Percentiles rank a stretch among this genome's conserved stretches.
These are phyloP conservation scores for Daldinia concentrica DNA, from an alignment of 495 filamentous ascomycete species.

Conservation along the genomic window DNA sequence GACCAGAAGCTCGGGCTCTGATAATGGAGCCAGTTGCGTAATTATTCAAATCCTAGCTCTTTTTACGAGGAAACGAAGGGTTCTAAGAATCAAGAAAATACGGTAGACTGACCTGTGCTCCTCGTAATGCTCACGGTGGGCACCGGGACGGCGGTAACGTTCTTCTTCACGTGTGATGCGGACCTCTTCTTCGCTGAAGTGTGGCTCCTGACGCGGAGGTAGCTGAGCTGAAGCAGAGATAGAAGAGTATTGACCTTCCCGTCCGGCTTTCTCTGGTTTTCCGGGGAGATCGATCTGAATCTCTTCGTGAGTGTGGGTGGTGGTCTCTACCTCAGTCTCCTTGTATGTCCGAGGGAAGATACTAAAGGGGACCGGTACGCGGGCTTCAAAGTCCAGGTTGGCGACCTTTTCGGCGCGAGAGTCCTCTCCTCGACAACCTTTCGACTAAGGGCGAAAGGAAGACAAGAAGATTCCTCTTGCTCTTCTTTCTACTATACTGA, in stretches of 20 bases:
- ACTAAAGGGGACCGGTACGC: slow-evolving; percentile 98
- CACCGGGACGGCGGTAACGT: slow-evolving; percentile 69
- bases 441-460: slow-evolving; percentile 89
- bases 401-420: slow-evolving; percentile 74
- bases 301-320: slow-evolving; percentile 82
- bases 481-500: slow-evolving; percentile 62
- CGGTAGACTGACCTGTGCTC: slow-evolving; percentile 54
- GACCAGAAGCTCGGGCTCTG: background rate
- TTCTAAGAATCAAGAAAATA: background rate
- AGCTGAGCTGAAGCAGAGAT: slow-evolving; percentile 66
- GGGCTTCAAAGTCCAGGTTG: slow-evolving; percentile 99
- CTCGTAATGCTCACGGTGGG: slow-evolving; percentile 63
- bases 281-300: slow-evolving; percentile 83
- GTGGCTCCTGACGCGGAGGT: slow-evolving; percentile 71
- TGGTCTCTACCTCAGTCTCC: slow-evolving; percentile 85
- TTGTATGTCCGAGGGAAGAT: slow-evolving; percentile 99
- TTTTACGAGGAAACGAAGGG: background rate
- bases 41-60: background rate
- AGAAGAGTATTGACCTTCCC: slow-evolving; percentile 86
- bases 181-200: slow-evolving; percentile 83
- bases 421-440: slow-evolving; percentile 91
- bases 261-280: slow-evolving; percentile 75
- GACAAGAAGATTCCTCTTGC: slow-evolving; percentile 91
- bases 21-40: slow-evolving; percentile 3
- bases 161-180: slow-evolving; percentile 75